Evolutionary conservation across 1,284 basidiomycete species (phyloP), one percentile per base, ranked within the genome.

Genomic region (Pholiota adiposa): DNA sequence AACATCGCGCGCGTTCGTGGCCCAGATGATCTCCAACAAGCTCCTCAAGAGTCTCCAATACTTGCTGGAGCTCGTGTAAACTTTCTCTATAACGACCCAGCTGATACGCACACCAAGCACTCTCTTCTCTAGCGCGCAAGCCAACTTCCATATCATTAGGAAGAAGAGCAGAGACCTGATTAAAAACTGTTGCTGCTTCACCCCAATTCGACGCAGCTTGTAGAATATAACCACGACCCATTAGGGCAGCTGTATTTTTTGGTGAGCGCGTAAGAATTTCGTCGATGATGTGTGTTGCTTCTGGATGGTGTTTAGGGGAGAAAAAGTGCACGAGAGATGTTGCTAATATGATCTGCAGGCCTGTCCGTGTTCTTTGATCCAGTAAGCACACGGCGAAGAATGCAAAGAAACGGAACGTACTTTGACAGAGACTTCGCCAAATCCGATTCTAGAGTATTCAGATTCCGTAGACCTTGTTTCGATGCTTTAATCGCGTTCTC

Each of bases 301-400:
- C 87, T 12, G 79, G 68, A 71, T 99, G 97, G 68, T 98, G 89
- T 69, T 96, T 95, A 0, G 97, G 97, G 9, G 96, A 88, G 73
- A 88, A 93, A 55, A 92, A 81, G 65, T 97, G 90, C 1, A 96
- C 92, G 16, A 97, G 81, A 3, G 93, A 89, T 0, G 84, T 88
- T 0, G 86, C 86, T 12, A 95, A 79, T 5, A 82, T 78, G 6
- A 85, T 78, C 55, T 91, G 85, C 70, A 95, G 85, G 2, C 83
- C 84, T 54, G 83, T 83, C 38, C 77, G 79, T 21, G 82, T 81
- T 59, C 89, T 91, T 65, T 50, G 36, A 41, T 16, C 9, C 21
- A 34, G 21, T 49, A 38, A 58, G n/a, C 23, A 25, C 12, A 48
- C 4, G 9, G 21, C 43, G 18, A 8, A 50, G 18, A 25, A 38